Percentiles rank a stretch among this genome's conserved stretches.
phyloP scores from a whole-genome alignment of 192 early-diverging fungal genomes.

The Fimicolochytrium jonesii region DNA sequence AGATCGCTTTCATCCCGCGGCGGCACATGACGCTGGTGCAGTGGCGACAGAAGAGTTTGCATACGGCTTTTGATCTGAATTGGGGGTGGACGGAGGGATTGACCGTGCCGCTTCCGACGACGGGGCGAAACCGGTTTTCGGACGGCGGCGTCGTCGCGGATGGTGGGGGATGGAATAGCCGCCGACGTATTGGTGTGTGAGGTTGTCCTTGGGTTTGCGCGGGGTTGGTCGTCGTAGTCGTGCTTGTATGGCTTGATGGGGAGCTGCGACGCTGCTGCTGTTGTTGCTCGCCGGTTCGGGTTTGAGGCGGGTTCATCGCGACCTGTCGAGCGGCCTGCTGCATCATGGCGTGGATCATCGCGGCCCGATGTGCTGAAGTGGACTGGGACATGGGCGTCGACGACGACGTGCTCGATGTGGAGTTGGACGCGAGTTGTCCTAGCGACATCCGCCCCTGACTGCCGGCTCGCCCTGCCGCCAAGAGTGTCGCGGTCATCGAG shows the following conservation, averaged over 20 bases:
- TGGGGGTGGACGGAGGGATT: conserved; percentile 52
- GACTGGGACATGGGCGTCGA: conserved; percentile 1
- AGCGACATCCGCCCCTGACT: background rate
- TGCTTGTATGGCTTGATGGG: background rate
- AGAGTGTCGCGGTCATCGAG: background rate
- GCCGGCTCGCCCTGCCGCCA: background rate
- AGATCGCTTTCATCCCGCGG: conserved; percentile 57
- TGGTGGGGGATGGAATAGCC: conserved; percentile 2
- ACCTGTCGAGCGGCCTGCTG: conserved; percentile 20
- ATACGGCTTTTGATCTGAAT: conserved; percentile 52
- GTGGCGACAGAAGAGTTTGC: conserved; percentile 45
- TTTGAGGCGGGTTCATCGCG: background rate
- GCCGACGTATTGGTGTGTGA: background rate
- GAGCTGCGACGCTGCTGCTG: background rate
- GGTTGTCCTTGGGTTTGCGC: background rate
- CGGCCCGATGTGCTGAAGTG: conserved; percentile 9
- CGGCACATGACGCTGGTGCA: conserved; percentile 42
- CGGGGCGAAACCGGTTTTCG: background rate
- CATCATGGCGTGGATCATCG: conserved; percentile 29
- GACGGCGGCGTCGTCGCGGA: conserved; percentile 23
- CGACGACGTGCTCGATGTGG: background rate
- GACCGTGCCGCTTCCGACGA: conserved; percentile 22
- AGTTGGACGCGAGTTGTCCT: background rate
- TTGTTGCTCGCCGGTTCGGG: background rate
- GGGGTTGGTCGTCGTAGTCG: background rate